phyloP scores from a whole-genome alignment of 768 basidiomycete species.

The Suillus tomentosus region DNA sequence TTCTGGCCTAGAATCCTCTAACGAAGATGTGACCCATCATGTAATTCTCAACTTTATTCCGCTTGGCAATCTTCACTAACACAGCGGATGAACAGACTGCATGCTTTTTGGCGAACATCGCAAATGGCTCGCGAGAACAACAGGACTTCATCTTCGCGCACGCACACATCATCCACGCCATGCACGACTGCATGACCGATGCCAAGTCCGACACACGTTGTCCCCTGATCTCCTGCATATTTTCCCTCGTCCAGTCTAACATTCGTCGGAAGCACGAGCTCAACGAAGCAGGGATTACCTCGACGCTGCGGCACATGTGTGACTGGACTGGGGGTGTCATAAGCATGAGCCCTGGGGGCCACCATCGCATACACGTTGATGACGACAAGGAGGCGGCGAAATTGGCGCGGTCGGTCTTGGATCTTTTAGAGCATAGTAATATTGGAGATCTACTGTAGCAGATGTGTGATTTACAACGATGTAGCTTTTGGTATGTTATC shows the following conservation, averaged over 20 bases:
- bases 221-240: slow-evolving; percentile 62
- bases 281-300: slow-evolving; percentile 46
- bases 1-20: slow-evolving; percentile 48
- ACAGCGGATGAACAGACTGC: slow-evolving; percentile 45
- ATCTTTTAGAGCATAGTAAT: slow-evolving; percentile 39
- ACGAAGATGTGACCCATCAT: slow-evolving; percentile 57
- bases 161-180: slow-evolving; percentile 49
- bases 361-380: slow-evolving; percentile 47
- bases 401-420: slow-evolving; percentile 56
- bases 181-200: slow-evolving; percentile 63
- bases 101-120: slow-evolving; percentile 65
- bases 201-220: slow-evolving; percentile 57
- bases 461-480: not conserved
- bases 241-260: slow-evolving; percentile 52
- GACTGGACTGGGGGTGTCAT: slow-evolving; percentile 35
- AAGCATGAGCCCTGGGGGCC: slow-evolving; percentile 35
- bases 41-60: slow-evolving; percentile 30
- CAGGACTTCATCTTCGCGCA: slow-evolving; percentile 56
- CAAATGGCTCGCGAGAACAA: slow-evolving; percentile 55
- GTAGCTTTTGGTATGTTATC: not conserved
- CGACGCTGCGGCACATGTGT: slow-evolving; percentile 43
- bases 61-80: slow-evolving; percentile 6
- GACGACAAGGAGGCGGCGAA: slow-evolving; percentile 63
- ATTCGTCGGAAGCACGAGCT: slow-evolving; percentile 39
- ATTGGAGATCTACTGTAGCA: slow-evolving; percentile 26